Evolutionary conservation across 768 basidiomycete genomes (phyloP), one percentile per base, ranked within the genome.

Genomic region (Leccinum variicolor): DNA sequence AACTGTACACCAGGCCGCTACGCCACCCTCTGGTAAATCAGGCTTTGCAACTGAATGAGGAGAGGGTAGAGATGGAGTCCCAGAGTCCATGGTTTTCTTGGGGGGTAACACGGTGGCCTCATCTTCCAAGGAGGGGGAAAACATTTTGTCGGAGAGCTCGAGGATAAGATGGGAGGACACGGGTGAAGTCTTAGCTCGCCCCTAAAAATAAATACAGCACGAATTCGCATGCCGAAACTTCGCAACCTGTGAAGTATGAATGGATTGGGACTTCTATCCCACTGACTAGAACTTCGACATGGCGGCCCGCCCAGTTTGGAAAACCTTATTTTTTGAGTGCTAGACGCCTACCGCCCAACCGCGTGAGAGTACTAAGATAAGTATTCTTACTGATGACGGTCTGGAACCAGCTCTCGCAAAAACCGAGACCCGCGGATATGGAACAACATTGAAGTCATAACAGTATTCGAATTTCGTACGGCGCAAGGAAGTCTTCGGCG

Each of bases 1-100:
- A 6, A 65, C 69, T 2, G 69, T 63, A 43, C 67, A 71, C 67
- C 65, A 67, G 10, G 63, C 69, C 8, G 28, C 65, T 15, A 58
- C 14, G 28, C 70, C 64, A 3, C 61, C 59, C 6, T 65, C 65
- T 2, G 63, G 57, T 8, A 56, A 33, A 8, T 56, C 63, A 9
- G 47, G 31, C 23, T 59, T 54, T 9, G 25, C 10, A 6, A 13
- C 1, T 3, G 41, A 3, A 19, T 43, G 41, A 43, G 39, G 39
- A 41, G 10, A 19, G 41, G 41, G 41, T 43, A 11, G 41, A 43
- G 10, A 43, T 43, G 5, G 10, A 7, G 41, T n/a, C 5, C 11
- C 11, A n/a, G n/a, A 43, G n/a, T 43, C 41, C 41, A 19, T 43
- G 41, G n/a, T 4, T 43, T 43, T 43, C 41, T 19, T 19, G 8